A percentile compares a stretch with the other conserved stretches of the same genome.
Conservation (phyloP, 2,329 filamentous ascomycete genomes). For the Salinomyces thailandicus region DNA sequence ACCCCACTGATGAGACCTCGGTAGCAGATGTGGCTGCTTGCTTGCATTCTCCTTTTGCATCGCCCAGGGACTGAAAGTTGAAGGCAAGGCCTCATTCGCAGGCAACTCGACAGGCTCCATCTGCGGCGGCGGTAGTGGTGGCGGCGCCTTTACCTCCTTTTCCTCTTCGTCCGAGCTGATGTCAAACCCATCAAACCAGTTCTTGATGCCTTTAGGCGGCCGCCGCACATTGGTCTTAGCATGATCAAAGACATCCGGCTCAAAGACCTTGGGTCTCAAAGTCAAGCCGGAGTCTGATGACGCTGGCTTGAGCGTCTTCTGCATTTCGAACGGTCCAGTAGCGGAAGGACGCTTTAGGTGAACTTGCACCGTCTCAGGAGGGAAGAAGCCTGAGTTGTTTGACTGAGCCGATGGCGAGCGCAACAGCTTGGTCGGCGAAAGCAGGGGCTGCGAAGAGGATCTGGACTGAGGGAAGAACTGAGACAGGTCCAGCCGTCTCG, state of each 20-base stretch:
- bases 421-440: constrained; percentile 31
- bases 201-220: constrained; percentile 38
- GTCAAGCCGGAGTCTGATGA: constrained; percentile 3
- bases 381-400: constrained; percentile 24
- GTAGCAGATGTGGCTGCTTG: constrained; percentile 1
- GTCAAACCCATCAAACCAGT: constrained; percentile 41
- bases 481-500: constrained; percentile 31
- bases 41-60: constrained; percentile 3
- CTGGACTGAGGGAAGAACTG: constrained; percentile 30
- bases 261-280: constrained; percentile 17
- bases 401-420: constrained; percentile 32
- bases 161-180: constrained; percentile 21
- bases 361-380: constrained; percentile 2
- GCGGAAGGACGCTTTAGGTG: constrained; percentile 3
- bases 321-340: constrained; percentile 4
- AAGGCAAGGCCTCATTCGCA: constrained; percentile 13
- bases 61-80: constrained; percentile 8
- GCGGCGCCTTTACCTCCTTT: constrained; percentile 4
- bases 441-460: constrained; percentile 15
- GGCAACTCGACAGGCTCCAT: constrained; percentile 14
- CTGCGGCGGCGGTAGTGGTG: neutral
- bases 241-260: constrained; percentile 33
- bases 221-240: constrained; percentile 38
- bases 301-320: constrained; percentile 3
- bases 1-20: neutral